These are phyloP conservation scores for Tilletiopsis washingtonensis DNA, from an alignment of 1,284 basidiomycete species.

Conservation along the genomic window DNA sequence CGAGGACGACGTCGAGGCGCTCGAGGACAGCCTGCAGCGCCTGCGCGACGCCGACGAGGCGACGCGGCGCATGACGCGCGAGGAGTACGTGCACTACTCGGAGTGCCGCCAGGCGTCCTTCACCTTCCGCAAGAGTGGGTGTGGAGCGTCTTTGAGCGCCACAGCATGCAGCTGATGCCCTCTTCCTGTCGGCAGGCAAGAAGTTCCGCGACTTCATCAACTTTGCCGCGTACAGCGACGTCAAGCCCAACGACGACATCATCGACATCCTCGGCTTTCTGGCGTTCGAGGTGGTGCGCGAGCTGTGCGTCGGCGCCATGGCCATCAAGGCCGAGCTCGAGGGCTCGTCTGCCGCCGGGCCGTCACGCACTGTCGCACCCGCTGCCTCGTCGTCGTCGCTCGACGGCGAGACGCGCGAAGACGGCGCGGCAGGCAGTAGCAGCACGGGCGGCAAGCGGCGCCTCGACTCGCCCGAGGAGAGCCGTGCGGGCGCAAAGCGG, in stretches of 20 bases:
- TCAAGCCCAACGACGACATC: constrained; percentile 88
- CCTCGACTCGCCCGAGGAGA: neutral
- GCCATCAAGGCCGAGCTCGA: constrained; percentile 31
- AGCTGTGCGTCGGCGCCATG: constrained; percentile 60
- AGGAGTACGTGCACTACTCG: constrained; percentile 95
- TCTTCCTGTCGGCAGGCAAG: constrained; percentile 58
- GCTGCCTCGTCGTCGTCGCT: neutral
- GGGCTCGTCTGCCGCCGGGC: constrained; percentile 11
- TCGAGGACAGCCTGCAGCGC: constrained; percentile 82
- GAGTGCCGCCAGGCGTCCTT: constrained; percentile 95
- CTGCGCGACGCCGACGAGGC: constrained; percentile 78
- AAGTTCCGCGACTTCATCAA: constrained; percentile 93
- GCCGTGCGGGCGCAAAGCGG: neutral
- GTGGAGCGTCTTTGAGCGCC: neutral
- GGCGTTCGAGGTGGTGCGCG: constrained; percentile 92
- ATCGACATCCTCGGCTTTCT: constrained; percentile 94
- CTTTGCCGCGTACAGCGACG: constrained; percentile 76
- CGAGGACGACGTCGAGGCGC: constrained; percentile 86
- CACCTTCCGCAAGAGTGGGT: constrained; percentile 81
- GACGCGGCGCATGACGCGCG: constrained; percentile 88
- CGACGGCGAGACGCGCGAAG: neutral
- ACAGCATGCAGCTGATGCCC: too few species aligned
- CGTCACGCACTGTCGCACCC: too few species aligned
- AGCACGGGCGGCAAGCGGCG: neutral
- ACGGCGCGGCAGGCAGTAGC: neutral